These are phyloP conservation scores for Austropuccinia psidii DNA, from an alignment of 1,284 basidiomycete genomes.

Conservation along the genomic window DNA sequence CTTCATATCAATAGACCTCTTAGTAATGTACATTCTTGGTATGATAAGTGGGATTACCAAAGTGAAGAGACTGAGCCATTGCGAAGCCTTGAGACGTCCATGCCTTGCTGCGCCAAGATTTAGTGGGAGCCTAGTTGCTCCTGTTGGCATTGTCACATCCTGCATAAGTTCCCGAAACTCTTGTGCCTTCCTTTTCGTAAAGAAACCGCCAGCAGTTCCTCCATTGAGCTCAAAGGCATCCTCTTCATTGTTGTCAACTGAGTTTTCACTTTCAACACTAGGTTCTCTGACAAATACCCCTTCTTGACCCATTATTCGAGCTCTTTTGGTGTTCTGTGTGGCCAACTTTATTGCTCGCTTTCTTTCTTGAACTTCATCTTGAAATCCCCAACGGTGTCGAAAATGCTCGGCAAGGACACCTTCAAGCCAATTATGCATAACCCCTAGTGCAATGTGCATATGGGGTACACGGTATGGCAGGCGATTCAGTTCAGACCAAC, in stretches of 20 bases:
- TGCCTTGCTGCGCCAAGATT: conserved; percentile 3
- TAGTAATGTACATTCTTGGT: neutral
- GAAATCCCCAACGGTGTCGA: neutral
- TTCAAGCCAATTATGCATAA: conserved; percentile 17
- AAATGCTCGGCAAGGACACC: neutral
- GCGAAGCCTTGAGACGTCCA: neutral
- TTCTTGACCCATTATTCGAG: neutral
- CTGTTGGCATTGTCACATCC: neutral
- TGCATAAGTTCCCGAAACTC: neutral
- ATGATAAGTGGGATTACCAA: neutral
- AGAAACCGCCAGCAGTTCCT: neutral
- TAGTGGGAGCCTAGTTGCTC: neutral
- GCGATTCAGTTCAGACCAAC: conserved; percentile 10
- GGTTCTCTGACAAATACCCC: too few relatives aligned
- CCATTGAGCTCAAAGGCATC: neutral
- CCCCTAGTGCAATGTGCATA: neutral
- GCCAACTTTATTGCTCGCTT: neutral
- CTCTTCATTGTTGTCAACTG: too few relatives aligned
- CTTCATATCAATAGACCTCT: neutral
- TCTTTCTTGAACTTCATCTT: neutral
- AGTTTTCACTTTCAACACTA: neutral
- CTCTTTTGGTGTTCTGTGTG: neutral
- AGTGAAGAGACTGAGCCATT: neutral
- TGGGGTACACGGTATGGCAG: neutral
- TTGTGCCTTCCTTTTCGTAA: neutral